Conservation (phyloP, 2,329 filamentous ascomycete genomes). For the Arthrocladium fulminans region DNA sequence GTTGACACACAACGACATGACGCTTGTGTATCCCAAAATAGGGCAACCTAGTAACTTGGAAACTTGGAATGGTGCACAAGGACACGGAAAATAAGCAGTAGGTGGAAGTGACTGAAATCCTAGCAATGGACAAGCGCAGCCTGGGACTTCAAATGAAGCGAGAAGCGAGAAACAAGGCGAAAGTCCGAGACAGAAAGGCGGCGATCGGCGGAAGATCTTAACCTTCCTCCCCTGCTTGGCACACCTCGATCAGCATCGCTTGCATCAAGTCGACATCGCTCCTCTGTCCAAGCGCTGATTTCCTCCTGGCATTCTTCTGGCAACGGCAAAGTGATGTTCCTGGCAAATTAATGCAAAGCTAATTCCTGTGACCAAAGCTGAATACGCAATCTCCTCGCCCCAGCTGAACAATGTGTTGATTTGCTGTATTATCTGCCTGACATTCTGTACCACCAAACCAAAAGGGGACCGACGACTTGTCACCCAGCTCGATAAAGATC, state of each 20-base stretch:
- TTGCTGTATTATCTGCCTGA: not conserved
- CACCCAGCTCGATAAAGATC: conserved; percentile 44
- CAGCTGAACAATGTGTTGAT: not conserved
- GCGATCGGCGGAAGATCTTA: not conserved
- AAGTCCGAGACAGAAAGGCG: not conserved
- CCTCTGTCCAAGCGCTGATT: not conserved
- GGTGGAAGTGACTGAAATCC: not conserved
- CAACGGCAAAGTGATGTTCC: not conserved
- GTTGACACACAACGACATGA: conserved; percentile 82
- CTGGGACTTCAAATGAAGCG: not conserved
- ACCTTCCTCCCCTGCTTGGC: conserved; percentile 1
- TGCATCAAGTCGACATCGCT: not conserved
- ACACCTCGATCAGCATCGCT: not conserved
- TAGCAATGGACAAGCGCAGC: not conserved
- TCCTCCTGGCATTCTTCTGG: not conserved
- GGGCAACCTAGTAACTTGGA: not conserved
- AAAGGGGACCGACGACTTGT: conserved; percentile 46
- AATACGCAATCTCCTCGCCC: not conserved
- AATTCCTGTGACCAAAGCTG: not conserved
- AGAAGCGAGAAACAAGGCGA: not conserved
- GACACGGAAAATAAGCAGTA: not conserved
- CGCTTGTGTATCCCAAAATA: not conserved
- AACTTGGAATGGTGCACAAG: not conserved
- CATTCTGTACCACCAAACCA: conserved; percentile 25
- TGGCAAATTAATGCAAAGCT: not conserved